These are phyloP conservation scores for Dictyophora rubrovolvata DNA, from an alignment of 768 basidiomycete species.

Conservation along the genomic window DNA sequence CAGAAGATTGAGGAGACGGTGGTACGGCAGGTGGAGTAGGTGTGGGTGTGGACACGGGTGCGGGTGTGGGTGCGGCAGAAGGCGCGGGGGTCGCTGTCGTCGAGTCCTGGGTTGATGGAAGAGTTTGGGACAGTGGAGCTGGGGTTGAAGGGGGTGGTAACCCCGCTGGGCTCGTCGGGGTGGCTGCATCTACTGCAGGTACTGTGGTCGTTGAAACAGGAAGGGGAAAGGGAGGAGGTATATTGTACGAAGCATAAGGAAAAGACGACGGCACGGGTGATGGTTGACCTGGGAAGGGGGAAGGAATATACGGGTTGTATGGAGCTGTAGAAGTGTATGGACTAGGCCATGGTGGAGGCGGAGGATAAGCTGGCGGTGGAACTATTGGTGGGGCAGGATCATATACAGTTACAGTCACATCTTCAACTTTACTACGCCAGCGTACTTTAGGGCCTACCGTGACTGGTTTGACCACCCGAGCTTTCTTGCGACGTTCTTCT, in stretches of 20 bases:
- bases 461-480: conserved; percentile 47
- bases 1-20: conserved; percentile 3
- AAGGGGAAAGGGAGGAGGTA: neutral
- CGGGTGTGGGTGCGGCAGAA: no score
- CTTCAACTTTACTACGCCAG: conserved; percentile 60
- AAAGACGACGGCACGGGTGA: neutral
- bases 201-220: neutral
- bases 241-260: neutral
- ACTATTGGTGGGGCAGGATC: neutral
- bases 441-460: conserved; percentile 60
- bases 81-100: neutral
- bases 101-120: neutral
- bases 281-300: neutral
- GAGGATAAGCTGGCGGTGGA: neutral
- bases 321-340: neutral
- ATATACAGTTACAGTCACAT: conserved; percentile 33
- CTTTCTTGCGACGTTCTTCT: conserved; percentile 71
- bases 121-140: neutral
- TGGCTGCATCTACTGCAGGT: neutral
- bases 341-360: conserved; percentile 3
- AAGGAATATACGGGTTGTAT: neutral
- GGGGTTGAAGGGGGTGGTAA: neutral
- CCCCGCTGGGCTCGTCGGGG: no score
- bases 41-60: no score
- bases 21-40: neutral